These are phyloP conservation scores for Coemansia sp. DNA, from an alignment of 192 early-diverging fungal genomes.

Conservation along the genomic window DNA sequence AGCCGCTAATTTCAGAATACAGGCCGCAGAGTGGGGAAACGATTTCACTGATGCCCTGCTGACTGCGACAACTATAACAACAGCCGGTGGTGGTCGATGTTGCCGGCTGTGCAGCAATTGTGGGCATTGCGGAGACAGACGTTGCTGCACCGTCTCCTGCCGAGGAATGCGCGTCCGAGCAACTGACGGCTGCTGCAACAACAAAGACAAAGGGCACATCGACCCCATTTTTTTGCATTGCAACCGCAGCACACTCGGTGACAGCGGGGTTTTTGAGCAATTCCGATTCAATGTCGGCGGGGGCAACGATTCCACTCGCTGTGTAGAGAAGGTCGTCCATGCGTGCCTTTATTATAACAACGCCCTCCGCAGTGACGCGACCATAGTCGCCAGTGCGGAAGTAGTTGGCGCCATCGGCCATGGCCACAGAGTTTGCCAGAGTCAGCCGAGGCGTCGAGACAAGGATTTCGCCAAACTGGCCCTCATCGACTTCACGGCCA, in stretches of 20 bases:
- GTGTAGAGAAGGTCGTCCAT: slow-evolving; percentile 31
- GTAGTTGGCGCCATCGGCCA: slow-evolving; percentile 10
- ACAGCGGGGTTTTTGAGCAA: slow-evolving; percentile 18
- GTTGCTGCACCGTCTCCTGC: not conserved
- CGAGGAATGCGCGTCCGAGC: not conserved
- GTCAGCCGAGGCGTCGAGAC: slow-evolving; percentile 43
- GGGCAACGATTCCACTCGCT: slow-evolving; percentile 10
- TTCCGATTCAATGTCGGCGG: slow-evolving; percentile 35
- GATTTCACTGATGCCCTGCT: not conserved
- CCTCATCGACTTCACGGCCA: slow-evolving; percentile 37
- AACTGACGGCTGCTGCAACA: slow-evolving; percentile 10
- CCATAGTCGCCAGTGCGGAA: slow-evolving; percentile 50
- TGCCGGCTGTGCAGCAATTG: not conserved
- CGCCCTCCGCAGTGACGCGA: slow-evolving; percentile 32
- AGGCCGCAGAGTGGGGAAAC: slow-evolving; percentile 13
- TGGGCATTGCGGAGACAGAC: not conserved
- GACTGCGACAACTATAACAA: not conserved
- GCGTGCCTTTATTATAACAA: slow-evolving; percentile 46
- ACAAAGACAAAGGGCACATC: slow-evolving; percentile 32
- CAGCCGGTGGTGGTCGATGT: not conserved
- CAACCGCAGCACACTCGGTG: slow-evolving; percentile 43
- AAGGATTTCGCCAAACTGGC: slow-evolving; percentile 46
- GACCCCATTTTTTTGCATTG: slow-evolving; percentile 2
- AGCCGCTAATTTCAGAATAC: slow-evolving; percentile 32
- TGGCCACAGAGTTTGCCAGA: not conserved